Evolutionary conservation across 306 rosid genomes (phyloP), one percentile per base, ranked within the genome.

Genomic region (Rubus parviflorus): DNA sequence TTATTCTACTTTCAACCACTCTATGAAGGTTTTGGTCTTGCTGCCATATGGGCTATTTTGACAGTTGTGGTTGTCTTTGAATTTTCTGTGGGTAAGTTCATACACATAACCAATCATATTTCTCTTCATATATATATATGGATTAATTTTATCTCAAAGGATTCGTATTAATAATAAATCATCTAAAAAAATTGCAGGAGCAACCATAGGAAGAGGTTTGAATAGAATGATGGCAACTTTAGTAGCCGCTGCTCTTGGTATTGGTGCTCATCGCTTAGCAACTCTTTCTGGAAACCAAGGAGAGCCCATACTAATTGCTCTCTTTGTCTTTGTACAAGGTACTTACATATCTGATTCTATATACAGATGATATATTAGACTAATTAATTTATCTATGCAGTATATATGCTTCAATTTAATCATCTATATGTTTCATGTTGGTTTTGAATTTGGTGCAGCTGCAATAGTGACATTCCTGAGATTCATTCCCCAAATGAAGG

Each of bases 171-270:
- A 43, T 43, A 30, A 1, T 30, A 11, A 56, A 7, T 43, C 6
- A 6, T 12, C 25, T 37, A 7, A 5, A 35, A 37, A 16, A 35
- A n/a, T 57, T 69, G 17, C 63, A 86, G 90, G 90, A 75, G 80
- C 86, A 1, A 86, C 90, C 6, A 65, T 86, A 0, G 87, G 86
- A 45, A 81, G 63, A 56, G 84, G 85, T 40, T 57, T 83, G 10
- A 86, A 86, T 43, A 79, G 87, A 42, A 71, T 74, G 37, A 9
- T 81, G 66, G 87, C 86, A 19, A 81, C 90, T 0, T 63, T 84
- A 2, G 10, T 42, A 11, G 86, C 86, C 2, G 84, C 80, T 7
- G 76, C 42, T 73, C 78, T 86, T 15, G 82, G 81, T 42, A 8
- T 76, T 63, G 87, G 75, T 14, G 80, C 64, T 5, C 79, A 76